phyloP scores from a whole-genome alignment of 805 yeast genomes.

The Yarrowia yakushimensis region DNA sequence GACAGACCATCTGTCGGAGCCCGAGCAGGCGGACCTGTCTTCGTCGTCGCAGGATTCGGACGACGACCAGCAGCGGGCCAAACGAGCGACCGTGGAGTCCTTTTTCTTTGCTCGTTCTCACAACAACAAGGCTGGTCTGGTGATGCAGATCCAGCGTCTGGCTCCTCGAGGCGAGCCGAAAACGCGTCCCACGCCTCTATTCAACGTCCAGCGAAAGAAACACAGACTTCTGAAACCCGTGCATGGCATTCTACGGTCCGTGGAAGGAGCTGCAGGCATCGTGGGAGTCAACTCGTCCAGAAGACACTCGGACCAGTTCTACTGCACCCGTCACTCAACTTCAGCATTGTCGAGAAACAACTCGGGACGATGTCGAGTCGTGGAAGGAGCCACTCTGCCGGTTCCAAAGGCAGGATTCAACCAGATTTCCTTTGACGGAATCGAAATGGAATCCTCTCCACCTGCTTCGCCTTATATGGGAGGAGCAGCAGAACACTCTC shows the following conservation, averaged over 20 bases:
- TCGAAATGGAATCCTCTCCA: slow-evolving; percentile 9
- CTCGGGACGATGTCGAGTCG: neutral
- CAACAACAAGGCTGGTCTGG: slow-evolving; percentile 2
- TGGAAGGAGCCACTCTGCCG: neutral
- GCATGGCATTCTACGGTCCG: slow-evolving; percentile 14
- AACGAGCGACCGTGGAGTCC: neutral
- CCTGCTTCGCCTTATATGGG: neutral
- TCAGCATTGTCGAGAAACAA: neutral
- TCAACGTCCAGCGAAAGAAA: slow-evolving; percentile 18
- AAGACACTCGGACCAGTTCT: slow-evolving; percentile 16
- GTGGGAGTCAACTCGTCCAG: slow-evolving; percentile 16
- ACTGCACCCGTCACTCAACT: neutral
- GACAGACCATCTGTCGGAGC: neutral
- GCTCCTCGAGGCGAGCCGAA: neutral
- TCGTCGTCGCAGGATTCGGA: slow-evolving; percentile 11
- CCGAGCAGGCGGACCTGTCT: slow-evolving; percentile 9
- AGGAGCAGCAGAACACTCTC: neutral
- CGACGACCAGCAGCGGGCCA: neutral
- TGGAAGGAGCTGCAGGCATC: slow-evolving; percentile 17
- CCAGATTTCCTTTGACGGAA: slow-evolving; percentile 11
- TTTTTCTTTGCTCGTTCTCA: slow-evolving; percentile 18
- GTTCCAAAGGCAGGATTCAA: neutral
- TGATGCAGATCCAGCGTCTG: slow-evolving; percentile 18
- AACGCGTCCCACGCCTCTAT: slow-evolving; percentile 9
- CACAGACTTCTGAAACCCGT: slow-evolving; percentile 19